These are phyloP conservation scores for Sclerotinia sclerotiorum DNA, from an alignment of 2,329 filamentous ascomycete genomes.

Conservation along the genomic window DNA sequence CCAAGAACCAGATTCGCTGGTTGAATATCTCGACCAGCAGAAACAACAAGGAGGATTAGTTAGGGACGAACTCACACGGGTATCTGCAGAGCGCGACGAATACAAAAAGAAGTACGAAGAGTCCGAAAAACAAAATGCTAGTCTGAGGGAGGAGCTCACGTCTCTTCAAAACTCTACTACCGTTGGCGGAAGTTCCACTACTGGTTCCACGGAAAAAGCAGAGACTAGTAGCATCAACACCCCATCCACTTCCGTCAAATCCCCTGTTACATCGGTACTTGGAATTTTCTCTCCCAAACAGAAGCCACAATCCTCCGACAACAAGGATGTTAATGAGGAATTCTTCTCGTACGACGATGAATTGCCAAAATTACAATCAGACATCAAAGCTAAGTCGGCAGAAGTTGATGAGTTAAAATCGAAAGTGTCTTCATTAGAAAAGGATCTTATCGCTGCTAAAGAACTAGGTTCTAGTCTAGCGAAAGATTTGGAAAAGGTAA, in stretches of 20 bases:
- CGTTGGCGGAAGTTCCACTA: constrained; percentile 37
- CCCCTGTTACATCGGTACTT: constrained; percentile 50
- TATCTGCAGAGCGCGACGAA: constrained; percentile 78
- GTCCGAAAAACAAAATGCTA: constrained; percentile 60
- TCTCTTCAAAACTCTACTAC: constrained; percentile 49
- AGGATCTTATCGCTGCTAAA: constrained; percentile 68
- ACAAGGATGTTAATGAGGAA: constrained; percentile 56
- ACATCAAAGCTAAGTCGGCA: constrained; percentile 67
- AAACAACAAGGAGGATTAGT: constrained; percentile 88
- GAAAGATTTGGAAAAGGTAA: constrained; percentile 43
- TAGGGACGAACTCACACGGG: constrained; percentile 85
- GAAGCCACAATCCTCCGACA: constrained; percentile 43
- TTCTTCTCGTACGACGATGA: constrained; percentile 94
- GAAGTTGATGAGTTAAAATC: constrained; percentile 69
- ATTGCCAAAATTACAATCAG: constrained; percentile 74
- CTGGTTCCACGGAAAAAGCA: constrained; percentile 29
- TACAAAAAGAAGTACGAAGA: constrained; percentile 75
- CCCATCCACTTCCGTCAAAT: constrained; percentile 45
- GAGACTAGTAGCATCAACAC: constrained; percentile 35
- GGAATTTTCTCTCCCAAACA: constrained; percentile 52
- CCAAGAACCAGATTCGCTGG: constrained; percentile 75
- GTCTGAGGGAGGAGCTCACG: constrained; percentile 63
- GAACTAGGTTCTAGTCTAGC: constrained; percentile 69
- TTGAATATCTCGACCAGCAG: constrained; percentile 87
- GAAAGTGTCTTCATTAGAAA: constrained; percentile 66